These are phyloP conservation scores for Vaucheria bursata DNA, from an alignment of 352 stramenopile genomes.

Conservation along the genomic window DNA sequence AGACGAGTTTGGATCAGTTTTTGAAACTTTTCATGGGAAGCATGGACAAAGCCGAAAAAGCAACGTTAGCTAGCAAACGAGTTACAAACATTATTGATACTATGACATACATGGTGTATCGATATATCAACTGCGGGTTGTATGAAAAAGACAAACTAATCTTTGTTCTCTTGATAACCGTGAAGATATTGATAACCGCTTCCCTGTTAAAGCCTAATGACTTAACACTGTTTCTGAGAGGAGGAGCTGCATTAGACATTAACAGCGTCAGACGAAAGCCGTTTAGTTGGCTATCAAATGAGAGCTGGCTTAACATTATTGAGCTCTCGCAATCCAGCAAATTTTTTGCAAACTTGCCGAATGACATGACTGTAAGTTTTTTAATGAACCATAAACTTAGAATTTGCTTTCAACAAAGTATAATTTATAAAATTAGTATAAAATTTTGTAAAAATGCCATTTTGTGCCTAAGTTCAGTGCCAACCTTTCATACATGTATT, in stretches of 20 bases:
- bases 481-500: no score
- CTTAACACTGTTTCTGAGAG: conserved; percentile 85
- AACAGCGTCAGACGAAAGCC: conserved; percentile 79
- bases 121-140: conserved; percentile 94
- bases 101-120: conserved; percentile 97
- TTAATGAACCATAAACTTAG: no score
- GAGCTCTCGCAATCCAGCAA: conserved; percentile 86
- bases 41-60: conserved; percentile 93
- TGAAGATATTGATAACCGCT: conserved; percentile 95
- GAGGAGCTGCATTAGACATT: conserved; percentile 89
- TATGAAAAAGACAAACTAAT: conserved; percentile 97
- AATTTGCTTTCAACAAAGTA: no score
- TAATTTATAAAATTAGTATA: no score
- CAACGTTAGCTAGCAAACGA: conserved; percentile 86
- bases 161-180: conserved; percentile 89
- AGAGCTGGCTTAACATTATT: conserved; percentile 93
- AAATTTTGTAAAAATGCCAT: no score
- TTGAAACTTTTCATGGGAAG: conserved; percentile 92
- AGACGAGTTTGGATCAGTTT: conserved; percentile 96
- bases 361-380: conserved; percentile 78
- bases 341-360: conserved; percentile 89
- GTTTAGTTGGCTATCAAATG: conserved; percentile 93
- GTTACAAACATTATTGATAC: conserved; percentile 98
- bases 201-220: conserved; percentile 80
- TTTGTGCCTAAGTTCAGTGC: no score